Base-by-base conservation (phyloP, 1,284 basidiomycete genomes). In the Cryptococcus deneoformans region DNA sequence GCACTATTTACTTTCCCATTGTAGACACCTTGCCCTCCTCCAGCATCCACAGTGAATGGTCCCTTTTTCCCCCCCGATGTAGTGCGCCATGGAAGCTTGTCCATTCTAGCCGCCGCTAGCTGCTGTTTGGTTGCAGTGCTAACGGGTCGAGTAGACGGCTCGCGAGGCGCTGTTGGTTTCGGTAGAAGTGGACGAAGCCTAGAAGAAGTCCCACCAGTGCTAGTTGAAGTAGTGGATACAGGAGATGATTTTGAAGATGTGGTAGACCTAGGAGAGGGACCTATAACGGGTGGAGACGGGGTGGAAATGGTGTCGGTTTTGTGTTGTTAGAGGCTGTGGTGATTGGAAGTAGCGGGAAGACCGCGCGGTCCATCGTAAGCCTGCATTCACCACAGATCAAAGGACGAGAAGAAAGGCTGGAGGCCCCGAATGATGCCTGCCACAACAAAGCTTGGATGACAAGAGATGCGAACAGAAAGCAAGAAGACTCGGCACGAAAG, bases 21-120 rank as follows among this genome's bases (percentile, higher is more conserved):
- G n/a, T 44, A 5, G 43, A 3, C 20, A 20, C 20, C 20, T 12
- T 47, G 53, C 38, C 69, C 71, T 50, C 71, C 71, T 20, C 74
- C 75, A 34, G 65, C 63, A 59, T 77, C 75, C 44, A 76, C 73
- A 6, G 75, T 76, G 60, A 77, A 77, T 10, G 73, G 68, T 2
- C 74, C 75, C 62, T 75, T 75, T 60, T 73, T 72, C 37, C 64
- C 66, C 37, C 64, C 66, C 14, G 62, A 54, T 2, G 62, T 52
- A 2, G 69, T 65, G 35, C 71, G 59, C 70, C 67, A 70, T n/a
- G 63, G 63, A 43, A 69, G 64, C 52, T 66, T 68, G 11, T 71
- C 69, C 73, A 77, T 76, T 54, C 64, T 73, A 50, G 43, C 53
- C 24, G 51, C 35, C n/a, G 56, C 59, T n/a, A 29, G 46, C 54